Evolutionary conservation across 768 basidiomycete species (phyloP).

Genomic region (Auricularia heimuer): DNA sequence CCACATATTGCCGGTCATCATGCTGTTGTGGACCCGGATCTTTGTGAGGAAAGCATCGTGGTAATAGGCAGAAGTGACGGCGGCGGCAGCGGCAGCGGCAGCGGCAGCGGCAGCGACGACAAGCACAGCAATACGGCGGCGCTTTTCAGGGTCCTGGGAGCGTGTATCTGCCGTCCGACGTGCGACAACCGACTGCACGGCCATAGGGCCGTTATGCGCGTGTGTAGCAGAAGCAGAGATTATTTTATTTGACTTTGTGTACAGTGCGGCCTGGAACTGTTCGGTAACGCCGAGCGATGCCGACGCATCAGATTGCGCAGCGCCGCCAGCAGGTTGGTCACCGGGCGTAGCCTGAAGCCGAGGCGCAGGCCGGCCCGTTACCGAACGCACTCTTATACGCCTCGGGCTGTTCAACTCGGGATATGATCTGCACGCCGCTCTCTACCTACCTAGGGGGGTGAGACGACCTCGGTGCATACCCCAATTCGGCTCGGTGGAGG

Average conservation of each 20-base stretch:
- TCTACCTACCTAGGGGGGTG: no score
- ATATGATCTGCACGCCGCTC: no score
- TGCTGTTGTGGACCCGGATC: conserved; percentile 11
- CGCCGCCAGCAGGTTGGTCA: neutral
- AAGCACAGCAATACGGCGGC: neutral
- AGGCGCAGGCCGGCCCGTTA: neutral
- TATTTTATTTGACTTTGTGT: no score
- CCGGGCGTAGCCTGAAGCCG: neutral
- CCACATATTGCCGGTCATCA: conserved; percentile 17
- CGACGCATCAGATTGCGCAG: neutral
- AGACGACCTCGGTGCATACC: no score
- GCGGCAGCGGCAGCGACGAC: neutral
- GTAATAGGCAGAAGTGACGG: neutral
- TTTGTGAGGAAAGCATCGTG: neutral
- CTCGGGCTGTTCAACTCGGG: no score
- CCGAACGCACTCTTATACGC: neutral
- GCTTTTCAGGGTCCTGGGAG: neutral
- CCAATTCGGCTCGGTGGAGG: no score
- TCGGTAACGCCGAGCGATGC: neutral
- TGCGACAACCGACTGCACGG: neutral
- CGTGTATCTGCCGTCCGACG: neutral
- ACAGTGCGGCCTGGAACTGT: neutral
- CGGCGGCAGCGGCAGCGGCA: neutral
- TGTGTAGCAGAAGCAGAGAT: no score
- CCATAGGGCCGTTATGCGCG: no score